Conservation (phyloP, 2,329 filamentous ascomycete species). For the Colletotrichum sidae region DNA sequence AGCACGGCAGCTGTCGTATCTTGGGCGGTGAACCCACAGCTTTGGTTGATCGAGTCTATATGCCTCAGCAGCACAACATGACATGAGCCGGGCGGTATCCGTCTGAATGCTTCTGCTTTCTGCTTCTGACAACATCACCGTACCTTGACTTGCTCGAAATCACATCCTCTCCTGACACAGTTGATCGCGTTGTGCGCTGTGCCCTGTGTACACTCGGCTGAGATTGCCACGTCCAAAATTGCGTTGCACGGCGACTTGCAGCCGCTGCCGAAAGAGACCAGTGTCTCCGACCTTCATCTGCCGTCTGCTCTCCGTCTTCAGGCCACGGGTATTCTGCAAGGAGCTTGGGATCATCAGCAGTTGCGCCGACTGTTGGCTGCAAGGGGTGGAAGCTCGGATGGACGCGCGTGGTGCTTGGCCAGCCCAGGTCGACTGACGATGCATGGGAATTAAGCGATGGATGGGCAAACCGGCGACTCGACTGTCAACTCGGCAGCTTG, state of each 20-base stretch:
- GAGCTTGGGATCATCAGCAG: background rate
- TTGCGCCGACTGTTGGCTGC: background rate
- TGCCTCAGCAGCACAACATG: background rate
- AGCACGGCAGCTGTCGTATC: slow-evolving; percentile 8
- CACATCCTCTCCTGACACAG: no score
- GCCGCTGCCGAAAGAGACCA: slow-evolving; percentile 17
- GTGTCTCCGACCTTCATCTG: background rate
- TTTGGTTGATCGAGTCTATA: background rate
- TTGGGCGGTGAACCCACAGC: background rate
- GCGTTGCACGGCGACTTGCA: slow-evolving; percentile 22
- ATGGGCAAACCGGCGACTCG: background rate
- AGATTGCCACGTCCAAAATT: slow-evolving; percentile 6
- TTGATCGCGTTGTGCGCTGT: background rate
- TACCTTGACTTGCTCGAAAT: no score
- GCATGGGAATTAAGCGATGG: background rate
- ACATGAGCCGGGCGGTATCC: no score
- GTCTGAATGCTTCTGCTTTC: no score
- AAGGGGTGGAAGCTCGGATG: background rate
- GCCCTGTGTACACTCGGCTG: background rate
- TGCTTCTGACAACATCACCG: no score
- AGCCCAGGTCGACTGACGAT: background rate
- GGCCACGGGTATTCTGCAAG: no score
- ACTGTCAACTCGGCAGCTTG: slow-evolving; percentile 14
- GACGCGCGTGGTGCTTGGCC: background rate
- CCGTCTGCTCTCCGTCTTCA: background rate